Base-by-base conservation (phyloP, 2,329 filamentous ascomycete genomes). In the Paecilomyces dactylethromorphus region DNA sequence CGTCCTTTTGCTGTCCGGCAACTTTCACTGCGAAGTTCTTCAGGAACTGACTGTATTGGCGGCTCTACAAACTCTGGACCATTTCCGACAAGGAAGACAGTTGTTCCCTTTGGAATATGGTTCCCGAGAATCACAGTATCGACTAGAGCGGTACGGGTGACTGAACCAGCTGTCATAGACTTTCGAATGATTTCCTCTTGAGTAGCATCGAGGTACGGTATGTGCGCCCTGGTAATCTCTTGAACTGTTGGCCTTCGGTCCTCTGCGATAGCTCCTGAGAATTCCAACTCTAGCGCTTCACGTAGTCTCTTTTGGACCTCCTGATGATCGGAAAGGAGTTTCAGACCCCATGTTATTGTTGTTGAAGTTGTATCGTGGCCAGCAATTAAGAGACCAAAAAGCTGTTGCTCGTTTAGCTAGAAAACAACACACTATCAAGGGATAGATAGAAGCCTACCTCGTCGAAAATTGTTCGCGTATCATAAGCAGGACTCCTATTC, bases 341-440 rank as follows among this genome's bases (percentile, higher is more conserved):
- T 80, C 10, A 79, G 50, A 1, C 62, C 70, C 77, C 78, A 79
- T 33, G 62, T 60, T 0, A 79, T 62, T 0, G 76, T 76, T 7
- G 73, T 77, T 11, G 74, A 69, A 0, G 75, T 79, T 0, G 79
- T 80, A 54, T 81, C 78, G 59, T 80, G 75, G n/a, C 78, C 79
- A 54, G 75, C 73, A n/a, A 75, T 59, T 2, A 74, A 60, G 59
- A 73, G 72, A 2, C 68, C 71, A 39, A 70, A 72, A 1, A 74
- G 59, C 63, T 75, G 64, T 50, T 32, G 31, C n/a, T n/a, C n/a
- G n/a, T n/a, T n/a, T n/a, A n/a, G n/a, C n/a, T n/a, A n/a, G n/a
- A n/a, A n/a, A n/a, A n/a, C n/a, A n/a, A n/a, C n/a, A n/a, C n/a
- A n/a, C n/a, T n/a, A n/a, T n/a, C n/a, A n/a, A n/a, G n/a, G n/a